A percentile compares a stretch with the other conserved stretches of the same genome.
These are phyloP conservation scores for Didymella pomorum DNA, from an alignment of 2,329 filamentous ascomycete genomes.

Conservation along the genomic window DNA sequence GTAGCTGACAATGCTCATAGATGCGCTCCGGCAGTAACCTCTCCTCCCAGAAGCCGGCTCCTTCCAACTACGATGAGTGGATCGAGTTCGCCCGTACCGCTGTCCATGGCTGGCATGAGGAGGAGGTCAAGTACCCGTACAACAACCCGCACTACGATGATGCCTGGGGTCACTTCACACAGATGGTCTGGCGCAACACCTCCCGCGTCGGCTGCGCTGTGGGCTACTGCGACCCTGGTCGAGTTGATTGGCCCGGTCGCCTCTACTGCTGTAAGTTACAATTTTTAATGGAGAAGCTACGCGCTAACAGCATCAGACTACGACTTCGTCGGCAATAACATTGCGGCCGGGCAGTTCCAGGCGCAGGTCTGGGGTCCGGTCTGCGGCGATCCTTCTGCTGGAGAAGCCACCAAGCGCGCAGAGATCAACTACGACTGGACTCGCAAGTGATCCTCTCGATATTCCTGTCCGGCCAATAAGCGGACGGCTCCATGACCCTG, in stretches of 20 bases:
- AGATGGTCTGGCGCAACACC: constrained; percentile 51
- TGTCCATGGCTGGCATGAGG: constrained; percentile 49
- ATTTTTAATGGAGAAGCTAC: neutral
- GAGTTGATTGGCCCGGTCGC: constrained; percentile 38
- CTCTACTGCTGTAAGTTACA: constrained; percentile 48
- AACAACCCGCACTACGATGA: constrained; percentile 38
- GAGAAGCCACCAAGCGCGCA: constrained; percentile 27
- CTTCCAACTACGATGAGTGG: constrained; percentile 37
- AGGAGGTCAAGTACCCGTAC: constrained; percentile 48
- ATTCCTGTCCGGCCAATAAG: neutral
- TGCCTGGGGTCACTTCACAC: constrained; percentile 50
- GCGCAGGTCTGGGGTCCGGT: constrained; percentile 45
- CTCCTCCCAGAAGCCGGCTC: constrained; percentile 37
- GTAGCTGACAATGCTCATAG: constrained; percentile 29
- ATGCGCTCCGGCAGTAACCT: constrained; percentile 47
- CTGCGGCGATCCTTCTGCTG: constrained; percentile 35
- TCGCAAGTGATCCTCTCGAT: neutral
- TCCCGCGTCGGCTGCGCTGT: constrained; percentile 49
- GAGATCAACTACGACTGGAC: constrained; percentile 31
- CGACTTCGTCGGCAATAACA: constrained; percentile 44
- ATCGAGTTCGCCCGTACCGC: constrained; percentile 40
- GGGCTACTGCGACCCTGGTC: constrained; percentile 33
- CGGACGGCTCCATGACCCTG: neutral
- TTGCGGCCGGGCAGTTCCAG: constrained; percentile 39
- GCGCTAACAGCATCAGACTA: constrained; percentile 40